These are phyloP conservation scores for Lecanicillium sp. DNA, from an alignment of 2,329 filamentous ascomycete genomes.

Conservation along the genomic window DNA sequence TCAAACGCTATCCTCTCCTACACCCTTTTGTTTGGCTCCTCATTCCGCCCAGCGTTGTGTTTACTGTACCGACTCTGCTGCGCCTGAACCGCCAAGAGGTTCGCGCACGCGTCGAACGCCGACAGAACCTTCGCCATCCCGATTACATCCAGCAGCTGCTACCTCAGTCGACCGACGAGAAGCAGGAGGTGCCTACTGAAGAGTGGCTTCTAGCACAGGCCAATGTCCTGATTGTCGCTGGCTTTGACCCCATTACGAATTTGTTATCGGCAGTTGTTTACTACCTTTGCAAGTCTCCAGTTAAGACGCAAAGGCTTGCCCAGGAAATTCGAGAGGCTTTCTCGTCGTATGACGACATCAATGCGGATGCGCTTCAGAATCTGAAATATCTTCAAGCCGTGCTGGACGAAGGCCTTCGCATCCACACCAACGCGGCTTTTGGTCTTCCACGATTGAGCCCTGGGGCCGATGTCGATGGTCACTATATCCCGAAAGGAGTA, in stretches of 20 bases:
- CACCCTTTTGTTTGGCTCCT: slow-evolving; percentile 1
- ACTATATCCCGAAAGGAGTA: slow-evolving; percentile 14
- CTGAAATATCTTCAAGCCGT: slow-evolving; percentile 14
- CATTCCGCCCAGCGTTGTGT: neutral
- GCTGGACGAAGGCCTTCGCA: slow-evolving; percentile 13
- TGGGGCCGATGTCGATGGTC: slow-evolving; percentile 15
- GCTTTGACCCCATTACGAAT: slow-evolving; percentile 6
- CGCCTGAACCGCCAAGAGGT: slow-evolving; percentile 1
- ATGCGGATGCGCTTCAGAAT: slow-evolving; percentile 5
- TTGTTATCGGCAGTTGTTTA: slow-evolving; percentile 7
- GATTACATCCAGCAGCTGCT: slow-evolving; percentile 2
- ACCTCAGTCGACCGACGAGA: neutral
- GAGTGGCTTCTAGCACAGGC: slow-evolving; percentile 2
- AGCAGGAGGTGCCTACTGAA: neutral
- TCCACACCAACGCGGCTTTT: slow-evolving; percentile 9
- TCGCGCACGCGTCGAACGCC: neutral
- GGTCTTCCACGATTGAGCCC: slow-evolving; percentile 16
- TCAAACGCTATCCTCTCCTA: slow-evolving; percentile 1
- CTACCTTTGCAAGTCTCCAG: neutral
- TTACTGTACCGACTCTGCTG: slow-evolving; percentile 1
- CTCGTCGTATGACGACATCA: slow-evolving; percentile 14
- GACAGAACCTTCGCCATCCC: neutral
- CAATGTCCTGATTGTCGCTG: slow-evolving; percentile 3
- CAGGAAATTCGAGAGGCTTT: slow-evolving; percentile 14
- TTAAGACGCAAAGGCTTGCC: slow-evolving; percentile 1